A percentile compares a stretch with the other conserved stretches of the same genome.
These are phyloP conservation scores for Medicago lupulina DNA, from an alignment of 306 rosid species.

Conservation along the genomic window DNA sequence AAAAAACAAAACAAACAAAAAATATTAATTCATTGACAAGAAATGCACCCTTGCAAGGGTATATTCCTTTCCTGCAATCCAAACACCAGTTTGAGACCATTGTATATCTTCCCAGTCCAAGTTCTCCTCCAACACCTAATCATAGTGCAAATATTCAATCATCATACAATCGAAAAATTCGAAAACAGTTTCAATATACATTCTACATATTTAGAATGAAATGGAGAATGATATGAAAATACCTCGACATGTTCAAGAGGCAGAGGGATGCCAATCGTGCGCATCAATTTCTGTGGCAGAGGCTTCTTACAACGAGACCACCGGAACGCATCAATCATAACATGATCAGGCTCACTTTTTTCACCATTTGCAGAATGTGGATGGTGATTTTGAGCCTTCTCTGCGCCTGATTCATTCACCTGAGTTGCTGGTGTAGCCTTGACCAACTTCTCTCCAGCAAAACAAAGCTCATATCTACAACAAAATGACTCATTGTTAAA, in stretches of 20 bases:
- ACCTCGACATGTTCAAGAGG: constrained; percentile 92
- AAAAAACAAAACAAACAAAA: not conserved
- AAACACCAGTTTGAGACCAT: constrained; percentile 98
- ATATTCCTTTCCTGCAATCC: constrained; percentile 92
- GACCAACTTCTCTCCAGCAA: constrained; percentile 77
- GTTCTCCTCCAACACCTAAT: constrained; percentile 85
- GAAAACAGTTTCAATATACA: not conserved
- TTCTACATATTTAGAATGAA: not conserved
- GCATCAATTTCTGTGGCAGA: constrained; percentile 89
- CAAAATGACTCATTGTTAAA: constrained; percentile 30
- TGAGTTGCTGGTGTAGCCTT: constrained; percentile 64
- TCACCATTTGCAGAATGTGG: constrained; percentile 71
- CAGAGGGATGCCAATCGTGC: constrained; percentile 79
- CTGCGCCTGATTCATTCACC: constrained; percentile 60
- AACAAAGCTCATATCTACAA: constrained; percentile 90
- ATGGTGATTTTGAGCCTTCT: constrained; percentile 72
- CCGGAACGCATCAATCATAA: constrained; percentile 69
- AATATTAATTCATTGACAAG: constrained; percentile 68
- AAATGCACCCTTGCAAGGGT: constrained; percentile 90
- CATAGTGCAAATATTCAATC: not conserved
- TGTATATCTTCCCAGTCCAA: constrained; percentile 96
- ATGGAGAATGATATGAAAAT: constrained; percentile 26
- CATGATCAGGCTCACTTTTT: constrained; percentile 61
- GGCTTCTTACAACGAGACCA: constrained; percentile 96
- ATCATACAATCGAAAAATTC: not conserved